Evolutionary conservation across 768 basidiomycete genomes (phyloP).

Genomic region (Tulasnella sp.): DNA sequence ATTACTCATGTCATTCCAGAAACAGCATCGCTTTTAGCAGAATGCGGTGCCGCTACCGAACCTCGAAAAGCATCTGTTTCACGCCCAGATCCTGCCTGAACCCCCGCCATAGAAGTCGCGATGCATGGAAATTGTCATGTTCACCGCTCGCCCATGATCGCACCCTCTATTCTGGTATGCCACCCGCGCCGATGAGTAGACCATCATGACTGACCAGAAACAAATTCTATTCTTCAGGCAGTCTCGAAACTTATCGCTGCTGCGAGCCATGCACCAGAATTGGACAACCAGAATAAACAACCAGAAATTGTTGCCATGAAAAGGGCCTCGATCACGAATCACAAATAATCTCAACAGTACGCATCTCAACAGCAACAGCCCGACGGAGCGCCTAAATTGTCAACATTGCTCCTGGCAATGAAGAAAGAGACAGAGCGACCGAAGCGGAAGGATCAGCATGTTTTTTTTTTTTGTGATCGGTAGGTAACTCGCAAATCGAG

Average conservation of each 20-base stretch:
- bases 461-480: too few relatives aligned
- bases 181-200: not conserved
- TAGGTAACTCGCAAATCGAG: too few relatives aligned
- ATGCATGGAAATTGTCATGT: constrained; percentile 57
- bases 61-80: constrained; percentile 36
- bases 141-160: constrained; percentile 51
- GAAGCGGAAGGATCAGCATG: constrained; percentile 15
- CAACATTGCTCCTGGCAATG: too few relatives aligned
- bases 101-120: constrained; percentile 70
- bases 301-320: constrained; percentile 59
- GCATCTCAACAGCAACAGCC: constrained; percentile 18
- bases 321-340: constrained; percentile 41
- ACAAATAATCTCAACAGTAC: not conserved
- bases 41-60: too few relatives aligned
- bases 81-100: constrained; percentile 66
- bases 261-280: not conserved
- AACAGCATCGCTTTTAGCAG: constrained; percentile 14
- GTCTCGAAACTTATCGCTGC: constrained; percentile 15
- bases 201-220: constrained; percentile 3
- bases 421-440: constrained; percentile 8
- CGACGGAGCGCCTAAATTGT: constrained; percentile 18
- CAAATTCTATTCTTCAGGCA: constrained; percentile 12
- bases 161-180: constrained; percentile 37
- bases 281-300: constrained; percentile 49
- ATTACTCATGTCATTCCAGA: too few relatives aligned